phyloP scores from a whole-genome alignment of 2,329 filamentous ascomycete species.

The Ramichloridium luteum region DNA sequence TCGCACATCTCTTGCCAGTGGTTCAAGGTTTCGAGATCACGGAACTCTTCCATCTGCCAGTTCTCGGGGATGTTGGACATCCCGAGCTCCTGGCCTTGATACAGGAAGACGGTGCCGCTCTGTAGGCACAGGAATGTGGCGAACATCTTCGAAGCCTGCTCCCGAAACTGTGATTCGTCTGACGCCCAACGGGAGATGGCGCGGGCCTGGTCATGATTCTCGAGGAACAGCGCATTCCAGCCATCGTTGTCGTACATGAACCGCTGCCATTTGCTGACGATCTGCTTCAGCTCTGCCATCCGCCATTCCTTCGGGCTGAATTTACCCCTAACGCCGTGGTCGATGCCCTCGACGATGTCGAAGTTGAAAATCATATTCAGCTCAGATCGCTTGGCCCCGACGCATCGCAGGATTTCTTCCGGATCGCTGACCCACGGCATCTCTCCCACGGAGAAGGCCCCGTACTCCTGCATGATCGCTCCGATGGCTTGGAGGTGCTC shows the following conservation, averaged over 20 bases:
- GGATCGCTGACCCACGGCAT: constrained; percentile 34
- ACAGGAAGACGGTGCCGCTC: constrained; percentile 44
- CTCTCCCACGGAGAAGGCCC: constrained; percentile 40
- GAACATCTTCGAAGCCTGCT: constrained; percentile 44
- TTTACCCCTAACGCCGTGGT: constrained; percentile 31
- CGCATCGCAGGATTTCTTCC: constrained; percentile 38
- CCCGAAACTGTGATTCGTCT: constrained; percentile 37
- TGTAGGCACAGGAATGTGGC: constrained; percentile 9
- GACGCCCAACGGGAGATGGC: constrained; percentile 44
- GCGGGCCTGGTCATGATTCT: constrained; percentile 54
- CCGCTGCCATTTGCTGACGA: constrained; percentile 46
- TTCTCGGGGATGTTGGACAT: constrained; percentile 41
- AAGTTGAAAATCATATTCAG: constrained; percentile 63
- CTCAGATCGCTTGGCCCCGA: constrained; percentile 42
- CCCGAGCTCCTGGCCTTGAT: constrained; percentile 55
- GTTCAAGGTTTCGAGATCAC: constrained; percentile 44
- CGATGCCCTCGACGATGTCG: constrained; percentile 42
- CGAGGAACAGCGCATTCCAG: constrained; percentile 53
- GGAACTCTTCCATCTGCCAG: constrained; percentile 37
- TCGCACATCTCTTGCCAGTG: constrained; percentile 40
- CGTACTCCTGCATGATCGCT: constrained; percentile 34
- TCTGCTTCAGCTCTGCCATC: constrained; percentile 35
- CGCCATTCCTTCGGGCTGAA: constrained; percentile 40
- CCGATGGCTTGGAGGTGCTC: constrained; percentile 36
- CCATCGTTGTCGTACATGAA: constrained; percentile 48